Base-by-base conservation (phyloP, 495 filamentous ascomycete species). In the Hamigera avellanea region DNA sequence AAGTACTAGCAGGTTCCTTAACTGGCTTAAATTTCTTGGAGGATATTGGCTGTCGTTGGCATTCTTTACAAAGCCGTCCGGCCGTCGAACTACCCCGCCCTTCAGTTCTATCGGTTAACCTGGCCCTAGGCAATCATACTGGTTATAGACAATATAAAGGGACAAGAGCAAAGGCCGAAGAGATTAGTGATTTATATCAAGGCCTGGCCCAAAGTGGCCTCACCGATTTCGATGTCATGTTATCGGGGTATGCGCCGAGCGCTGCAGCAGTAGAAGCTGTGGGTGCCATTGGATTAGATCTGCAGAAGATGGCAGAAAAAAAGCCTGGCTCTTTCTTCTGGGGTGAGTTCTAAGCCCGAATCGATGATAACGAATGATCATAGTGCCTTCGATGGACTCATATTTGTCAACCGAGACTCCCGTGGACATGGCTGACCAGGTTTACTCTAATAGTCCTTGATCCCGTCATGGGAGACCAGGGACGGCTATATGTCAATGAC, bases 391-490 rank as follows among this genome's bases (percentile, higher is more conserved):
- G n/a, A n/a, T n/a, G n/a, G n/a, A n/a, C n/a, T n/a, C n/a, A n/a
- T n/a, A n/a, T n/a, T n/a, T n/a, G n/a, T n/a, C n/a, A n/a, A n/a
- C n/a, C n/a, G n/a, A n/a, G n/a, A n/a, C n/a, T n/a, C n/a, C n/a
- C 8, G 36, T 14, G 32, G n/a, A 23, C 17, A 19, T 38, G 38
- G 28, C 45, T 30, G 9, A 18, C 28, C 13, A 19, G 12, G 10
- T 30, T 30, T 7, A 6, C 14, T 39, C 13, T 15, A 31, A 45
- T 34, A 80, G 79, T 93, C n/a, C 67, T 98, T 30, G 91, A 98
- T 54, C 91, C 91, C 1, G 93, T 98, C 10, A 98, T 98, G 91
- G 91, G 91, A 30, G 91, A 98, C 51, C 82, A 93, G 49, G 93
- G 85, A 23, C 75, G 73, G 26, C 64, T 96, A 14, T 98, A 98